Evolutionary conservation across 2,329 filamentous ascomycete genomes (phyloP).

Genomic region (Pseudogymnoascus sp.): DNA sequence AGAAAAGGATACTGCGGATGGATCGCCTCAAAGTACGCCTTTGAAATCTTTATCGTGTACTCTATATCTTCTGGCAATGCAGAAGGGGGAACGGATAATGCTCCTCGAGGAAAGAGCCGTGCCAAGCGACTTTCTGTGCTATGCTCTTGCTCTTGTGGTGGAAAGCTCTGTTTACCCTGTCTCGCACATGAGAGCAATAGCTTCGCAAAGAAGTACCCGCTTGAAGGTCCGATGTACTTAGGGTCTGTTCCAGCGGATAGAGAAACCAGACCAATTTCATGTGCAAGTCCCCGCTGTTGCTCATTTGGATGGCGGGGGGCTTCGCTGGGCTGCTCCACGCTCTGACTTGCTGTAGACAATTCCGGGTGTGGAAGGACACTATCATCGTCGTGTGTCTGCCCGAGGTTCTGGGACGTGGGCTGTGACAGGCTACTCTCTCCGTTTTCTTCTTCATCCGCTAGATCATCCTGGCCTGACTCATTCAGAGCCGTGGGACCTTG

Average conservation of each 20-base stretch:
- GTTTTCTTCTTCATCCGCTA: neutral
- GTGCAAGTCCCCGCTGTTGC: conserved; percentile 28
- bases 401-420: neutral
- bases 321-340: conserved; percentile 8
- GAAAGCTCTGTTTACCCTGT: conserved; percentile 17
- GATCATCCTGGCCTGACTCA: neutral
- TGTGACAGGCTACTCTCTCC: neutral
- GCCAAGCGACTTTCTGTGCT: neutral
- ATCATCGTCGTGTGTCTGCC: neutral
- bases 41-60: conserved; percentile 35
- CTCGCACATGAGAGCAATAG: conserved; percentile 37
- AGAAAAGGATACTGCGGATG: conserved; percentile 44
- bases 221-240: conserved; percentile 48
- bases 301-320: conserved; percentile 11
- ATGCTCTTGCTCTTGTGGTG: conserved; percentile 11
- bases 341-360: conserved; percentile 6
- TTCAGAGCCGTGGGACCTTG: conserved; percentile 15
- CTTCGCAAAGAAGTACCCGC: conserved; percentile 45
- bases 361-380: neutral
- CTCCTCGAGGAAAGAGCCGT: neutral
- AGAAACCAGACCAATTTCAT: conserved; percentile 47
- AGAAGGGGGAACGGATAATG: conserved; percentile 8
- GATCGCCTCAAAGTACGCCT: conserved; percentile 41
- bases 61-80: conserved; percentile 27
- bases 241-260: conserved; percentile 40